phyloP scores from a whole-genome alignment of 345 rosid genomes.

The Arabis alpina region DNA sequence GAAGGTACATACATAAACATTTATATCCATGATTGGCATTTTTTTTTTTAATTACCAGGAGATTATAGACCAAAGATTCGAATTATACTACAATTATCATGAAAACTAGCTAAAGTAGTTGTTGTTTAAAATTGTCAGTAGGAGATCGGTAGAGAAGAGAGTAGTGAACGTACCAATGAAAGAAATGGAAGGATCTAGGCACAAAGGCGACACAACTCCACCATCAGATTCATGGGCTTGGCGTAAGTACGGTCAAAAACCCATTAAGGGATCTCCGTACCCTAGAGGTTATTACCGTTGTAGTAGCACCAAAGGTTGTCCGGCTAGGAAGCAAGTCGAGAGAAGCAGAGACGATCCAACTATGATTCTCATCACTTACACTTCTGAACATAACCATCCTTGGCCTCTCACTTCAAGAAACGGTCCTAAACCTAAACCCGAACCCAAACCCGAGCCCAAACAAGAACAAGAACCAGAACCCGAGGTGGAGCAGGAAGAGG shows the following conservation, averaged over 20 bases:
- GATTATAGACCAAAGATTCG: background rate
- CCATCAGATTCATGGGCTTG: slow-evolving; percentile 99
- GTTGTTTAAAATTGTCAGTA: slow-evolving; percentile 44
- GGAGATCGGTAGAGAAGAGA: slow-evolving; percentile 69
- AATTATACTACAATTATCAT: background rate
- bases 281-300: slow-evolving; percentile 98
- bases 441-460: slow-evolving; percentile 43
- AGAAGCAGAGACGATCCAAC: slow-evolving; percentile 84
- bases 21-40: background rate
- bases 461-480: slow-evolving; percentile 39
- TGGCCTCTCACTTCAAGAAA: slow-evolving; percentile 74
- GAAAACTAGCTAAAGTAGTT: slow-evolving; percentile 4
- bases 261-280: slow-evolving; percentile 96
- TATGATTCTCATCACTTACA: slow-evolving; percentile 83
- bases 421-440: slow-evolving; percentile 40
- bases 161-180: slow-evolving; percentile 88
- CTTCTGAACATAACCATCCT: slow-evolving; percentile 93
- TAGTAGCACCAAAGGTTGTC: slow-evolving; percentile 97
- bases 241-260: slow-evolving; percentile 98
- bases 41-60: too few species aligned
- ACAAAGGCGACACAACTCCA: slow-evolving; percentile 76
- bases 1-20: slow-evolving; percentile 51
- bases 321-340: slow-evolving; percentile 97
- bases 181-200: slow-evolving; percentile 69
- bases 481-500: slow-evolving; percentile 50